Conservation (phyloP, 208 protist species). For the Hexamita inflata region DNA sequence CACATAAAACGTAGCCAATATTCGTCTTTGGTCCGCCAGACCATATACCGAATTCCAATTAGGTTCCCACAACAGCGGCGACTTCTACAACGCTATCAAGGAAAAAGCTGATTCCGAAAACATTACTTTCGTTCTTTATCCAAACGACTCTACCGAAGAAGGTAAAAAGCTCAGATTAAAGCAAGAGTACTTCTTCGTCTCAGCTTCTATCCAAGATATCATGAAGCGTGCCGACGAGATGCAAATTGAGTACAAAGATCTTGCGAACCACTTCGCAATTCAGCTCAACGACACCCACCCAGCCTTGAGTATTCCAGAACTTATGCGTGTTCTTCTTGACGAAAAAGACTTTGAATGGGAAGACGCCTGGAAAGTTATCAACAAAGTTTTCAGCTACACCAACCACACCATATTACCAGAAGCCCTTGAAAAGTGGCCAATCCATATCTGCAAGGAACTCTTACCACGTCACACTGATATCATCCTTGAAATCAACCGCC, state of each 20-base stretch:
- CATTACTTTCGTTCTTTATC: constrained; percentile 67
- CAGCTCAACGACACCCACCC: constrained; percentile 74
- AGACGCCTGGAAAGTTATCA: constrained; percentile 55
- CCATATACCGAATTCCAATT: constrained; percentile 41
- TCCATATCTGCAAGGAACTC: constrained; percentile 51
- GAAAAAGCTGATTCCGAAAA: constrained; percentile 50
- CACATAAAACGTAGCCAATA: constrained; percentile 19
- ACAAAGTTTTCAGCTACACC: constrained; percentile 57
- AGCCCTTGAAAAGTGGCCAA: constrained; percentile 62
- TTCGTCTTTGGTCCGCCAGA: constrained; percentile 32
- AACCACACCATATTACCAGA: constrained; percentile 69
- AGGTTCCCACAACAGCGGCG: constrained; percentile 39
- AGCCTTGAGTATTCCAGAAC: constrained; percentile 58
- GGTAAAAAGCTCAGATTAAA: constrained; percentile 64
- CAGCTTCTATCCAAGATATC: constrained; percentile 62
- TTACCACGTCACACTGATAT: constrained; percentile 64
- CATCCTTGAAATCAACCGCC: constrained; percentile 64
- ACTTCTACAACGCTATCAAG: constrained; percentile 53
- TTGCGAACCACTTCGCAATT: constrained; percentile 48
- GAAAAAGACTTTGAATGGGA: constrained; percentile 52
- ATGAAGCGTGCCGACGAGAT: constrained; percentile 47
- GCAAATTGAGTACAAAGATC: constrained; percentile 2
- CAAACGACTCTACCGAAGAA: constrained; percentile 56
- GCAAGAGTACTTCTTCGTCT: constrained; percentile 61
- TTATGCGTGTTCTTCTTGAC: constrained; percentile 55